Base-by-base conservation (phyloP, 2,329 filamentous ascomycete genomes). In the Emergomyces pasteurianus region DNA sequence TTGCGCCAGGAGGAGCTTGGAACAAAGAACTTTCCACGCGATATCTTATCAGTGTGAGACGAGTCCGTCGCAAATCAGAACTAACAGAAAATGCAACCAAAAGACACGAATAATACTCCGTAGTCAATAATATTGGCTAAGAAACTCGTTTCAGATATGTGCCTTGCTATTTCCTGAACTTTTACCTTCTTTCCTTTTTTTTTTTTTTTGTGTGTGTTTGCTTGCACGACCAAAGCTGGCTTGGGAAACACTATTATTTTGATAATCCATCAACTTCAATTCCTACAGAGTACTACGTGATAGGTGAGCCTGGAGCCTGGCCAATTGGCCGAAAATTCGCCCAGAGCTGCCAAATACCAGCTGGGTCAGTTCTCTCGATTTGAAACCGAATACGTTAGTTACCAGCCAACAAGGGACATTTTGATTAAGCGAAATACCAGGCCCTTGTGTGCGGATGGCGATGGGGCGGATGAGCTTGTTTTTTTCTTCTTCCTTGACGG, bases 11-110 rank as follows among this genome's bases (percentile, higher is more conserved):
- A 23, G 10, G 31, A 5, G 8, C 23, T n/a, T 47, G 26, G 16
- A 55, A 57, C 55, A 57, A 57, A 57, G 26, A 46, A 57, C 31
- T 21, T n/a, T n/a, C 54, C 40, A 43, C 54, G 40, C 54, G 21
- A 57, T 26, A 34, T 43, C 26, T 54, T 36, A 57, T 46, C 55
- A 34, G 40, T n/a, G 28, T 57, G 38, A 36, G 34, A 57, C 23
- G 8, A 57, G 40, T 57, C 21, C 23, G 3, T 14, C 40, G 2
- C 9, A 54, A 54, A 18, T 26, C 26, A 34, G 14, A 38, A 38
- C 52, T 40, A 23, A 36, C 14, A 23, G 26, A 34, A 16, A 34
- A 57, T 57, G 40, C 38, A 46, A 21, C 9, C 3, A 16, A 46
- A 43, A 23, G 2, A 34, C 55, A 12, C 31, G 9, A 55, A 38